Conservation (phyloP, 495 filamentous ascomycete species). For the Bryoglossum gracile region DNA sequence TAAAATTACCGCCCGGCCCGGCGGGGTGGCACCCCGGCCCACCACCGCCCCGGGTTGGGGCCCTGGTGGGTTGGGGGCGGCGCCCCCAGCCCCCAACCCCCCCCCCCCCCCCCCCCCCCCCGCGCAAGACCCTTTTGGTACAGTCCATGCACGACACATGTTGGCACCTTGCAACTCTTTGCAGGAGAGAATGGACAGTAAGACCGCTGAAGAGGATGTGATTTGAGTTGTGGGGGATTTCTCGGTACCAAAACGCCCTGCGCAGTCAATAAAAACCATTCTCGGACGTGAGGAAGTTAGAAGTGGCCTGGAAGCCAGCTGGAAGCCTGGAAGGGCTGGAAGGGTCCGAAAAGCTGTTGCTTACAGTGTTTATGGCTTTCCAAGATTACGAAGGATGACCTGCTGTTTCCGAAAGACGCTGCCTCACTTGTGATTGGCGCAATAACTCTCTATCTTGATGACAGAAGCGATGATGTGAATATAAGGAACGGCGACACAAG, state of each 20-base stretch:
- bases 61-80: no score
- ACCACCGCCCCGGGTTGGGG: no score
- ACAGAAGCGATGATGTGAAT: not conserved
- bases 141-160: slow-evolving; percentile 17
- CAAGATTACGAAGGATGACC: not conserved
- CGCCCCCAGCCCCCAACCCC: no score
- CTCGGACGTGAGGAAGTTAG: slow-evolving; percentile 15
- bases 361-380: not conserved
- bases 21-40: no score
- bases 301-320: no score
- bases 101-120: no score
- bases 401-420: not conserved
- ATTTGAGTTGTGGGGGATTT: no score
- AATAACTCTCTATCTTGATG: slow-evolving; percentile 8
- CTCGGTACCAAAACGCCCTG: not conserved
- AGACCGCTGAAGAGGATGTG: no score
- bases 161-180: not conserved
- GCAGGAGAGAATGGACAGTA: not conserved
- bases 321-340: no score
- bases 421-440: slow-evolving; percentile 12
- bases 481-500: not conserved
- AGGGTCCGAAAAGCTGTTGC: not conserved
- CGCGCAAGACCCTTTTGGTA: slow-evolving; percentile 3
- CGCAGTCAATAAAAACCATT: not conserved
- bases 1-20: no score